phyloP scores from a whole-genome alignment of 768 basidiomycete genomes.

The Leccinum arenicola region DNA sequence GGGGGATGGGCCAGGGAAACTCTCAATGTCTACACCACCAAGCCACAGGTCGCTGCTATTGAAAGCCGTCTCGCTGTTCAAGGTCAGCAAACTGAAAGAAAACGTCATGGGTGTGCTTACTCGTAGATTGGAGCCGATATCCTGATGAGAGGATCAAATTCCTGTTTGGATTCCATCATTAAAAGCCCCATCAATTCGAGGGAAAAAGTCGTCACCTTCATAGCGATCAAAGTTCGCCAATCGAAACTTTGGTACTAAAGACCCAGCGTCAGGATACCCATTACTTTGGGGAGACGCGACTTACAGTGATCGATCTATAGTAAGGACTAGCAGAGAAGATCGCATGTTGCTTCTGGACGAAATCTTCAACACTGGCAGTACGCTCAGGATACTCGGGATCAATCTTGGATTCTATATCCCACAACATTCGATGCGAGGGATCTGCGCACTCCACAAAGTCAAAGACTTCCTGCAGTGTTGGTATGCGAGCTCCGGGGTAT shows the following conservation, averaged over 20 bases:
- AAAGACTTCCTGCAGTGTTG: conserved; percentile 73
- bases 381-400: conserved; percentile 50
- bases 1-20: conserved; percentile 60
- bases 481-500: conserved; percentile 68
- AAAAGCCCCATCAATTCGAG: neutral
- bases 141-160: conserved; percentile 51
- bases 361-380: conserved; percentile 54
- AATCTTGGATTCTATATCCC: conserved; percentile 82
- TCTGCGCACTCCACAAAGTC: conserved; percentile 75
- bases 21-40: conserved; percentile 58
- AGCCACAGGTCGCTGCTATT: conserved; percentile 61
- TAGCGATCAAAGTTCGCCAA: conserved; percentile 71
- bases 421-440: conserved; percentile 54
- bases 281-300: conserved; percentile 15
- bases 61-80: conserved; percentile 38
- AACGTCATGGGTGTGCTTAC: conserved; percentile 36
- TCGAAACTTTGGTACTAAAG: conserved; percentile 77
- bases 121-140: conserved; percentile 67
- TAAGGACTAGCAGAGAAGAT: conserved; percentile 61
- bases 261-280: neutral
- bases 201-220: conserved; percentile 48
- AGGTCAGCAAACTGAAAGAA: conserved; percentile 1
- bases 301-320: conserved; percentile 58
- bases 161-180: conserved; percentile 31
- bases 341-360: conserved; percentile 60